Conservation (phyloP, 805 yeast species). For the Saturnispora sanitii region DNA sequence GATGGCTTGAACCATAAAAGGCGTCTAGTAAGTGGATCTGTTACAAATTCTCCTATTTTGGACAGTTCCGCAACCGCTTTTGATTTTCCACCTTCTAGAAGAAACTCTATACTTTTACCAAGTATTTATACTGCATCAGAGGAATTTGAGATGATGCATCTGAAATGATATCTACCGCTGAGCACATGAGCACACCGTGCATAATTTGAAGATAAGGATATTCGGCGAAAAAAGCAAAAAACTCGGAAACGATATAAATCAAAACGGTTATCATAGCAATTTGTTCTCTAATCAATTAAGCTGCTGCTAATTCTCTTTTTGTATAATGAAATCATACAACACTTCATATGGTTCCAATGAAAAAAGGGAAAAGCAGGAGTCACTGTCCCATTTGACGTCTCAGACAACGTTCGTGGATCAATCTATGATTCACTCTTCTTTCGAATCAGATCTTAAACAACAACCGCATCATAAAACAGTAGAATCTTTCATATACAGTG, state of each 20-base stretch:
- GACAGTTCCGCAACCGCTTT: slow-evolving; percentile 8
- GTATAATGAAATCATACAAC: no score
- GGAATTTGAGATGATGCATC: slow-evolving; percentile 24
- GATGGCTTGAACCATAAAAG: slow-evolving; percentile 11
- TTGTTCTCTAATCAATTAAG: no score
- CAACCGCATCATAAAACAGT: no score
- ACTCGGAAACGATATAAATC: no score
- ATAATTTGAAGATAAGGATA: neutral
- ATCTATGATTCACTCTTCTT: neutral
- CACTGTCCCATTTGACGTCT: neutral
- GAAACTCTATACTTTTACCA: slow-evolving; percentile 20
- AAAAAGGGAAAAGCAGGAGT: no score
- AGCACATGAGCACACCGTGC: neutral
- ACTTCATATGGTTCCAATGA: no score
- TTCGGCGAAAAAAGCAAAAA: neutral
- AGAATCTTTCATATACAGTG: slow-evolving; percentile 25
- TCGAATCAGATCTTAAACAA: slow-evolving; percentile 10
- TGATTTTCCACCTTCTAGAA: slow-evolving; percentile 13
- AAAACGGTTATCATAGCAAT: no score
- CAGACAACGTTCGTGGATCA: neutral
- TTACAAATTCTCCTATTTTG: slow-evolving; percentile 13
- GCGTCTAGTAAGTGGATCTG: slow-evolving; percentile 9
- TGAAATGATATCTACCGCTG: slow-evolving; percentile 8
- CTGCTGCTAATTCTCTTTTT: no score
- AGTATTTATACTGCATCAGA: slow-evolving; percentile 23